Evolutionary conservation across 768 basidiomycete genomes (phyloP).

Genomic region (Suillus paluster): DNA sequence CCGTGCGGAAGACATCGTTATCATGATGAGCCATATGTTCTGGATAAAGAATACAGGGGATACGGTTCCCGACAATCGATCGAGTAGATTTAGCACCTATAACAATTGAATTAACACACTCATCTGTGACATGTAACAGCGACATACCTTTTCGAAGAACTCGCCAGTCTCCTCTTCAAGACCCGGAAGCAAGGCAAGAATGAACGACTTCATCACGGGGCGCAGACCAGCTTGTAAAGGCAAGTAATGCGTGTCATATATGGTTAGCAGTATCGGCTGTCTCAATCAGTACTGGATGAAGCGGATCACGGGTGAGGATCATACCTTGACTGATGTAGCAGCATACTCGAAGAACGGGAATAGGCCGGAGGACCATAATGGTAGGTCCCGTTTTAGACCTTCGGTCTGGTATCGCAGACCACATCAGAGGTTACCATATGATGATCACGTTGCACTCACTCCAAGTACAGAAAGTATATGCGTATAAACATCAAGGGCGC

Average conservation of each 20-base stretch:
- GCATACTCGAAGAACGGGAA: slow-evolving; percentile 99
- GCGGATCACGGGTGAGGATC: slow-evolving; percentile 17
- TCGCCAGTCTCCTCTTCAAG: slow-evolving; percentile 98
- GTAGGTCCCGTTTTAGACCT: slow-evolving; percentile 83
- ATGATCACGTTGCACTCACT: slow-evolving; percentile 49
- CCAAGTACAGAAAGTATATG: slow-evolving; percentile 92
- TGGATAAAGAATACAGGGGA: slow-evolving; percentile 92
- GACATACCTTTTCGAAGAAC: slow-evolving; percentile 85
- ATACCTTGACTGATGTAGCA: slow-evolving; percentile 95
- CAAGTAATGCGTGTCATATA: slow-evolving; percentile 93
- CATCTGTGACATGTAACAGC: not conserved
- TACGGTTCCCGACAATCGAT: slow-evolving; percentile 82
- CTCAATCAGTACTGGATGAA: not conserved
- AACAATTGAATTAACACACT: slow-evolving; percentile 16
- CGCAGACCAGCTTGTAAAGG: slow-evolving; percentile 82
- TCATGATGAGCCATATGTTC: slow-evolving; percentile 92
- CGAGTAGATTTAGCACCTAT: slow-evolving; percentile 80
- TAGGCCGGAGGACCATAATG: slow-evolving; percentile 93
- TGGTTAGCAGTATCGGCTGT: slow-evolving; percentile 83
- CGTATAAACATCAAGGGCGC: slow-evolving; percentile 92
- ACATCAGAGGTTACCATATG: slow-evolving; percentile 13
- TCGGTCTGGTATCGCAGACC: slow-evolving; percentile 59
- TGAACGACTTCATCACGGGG: slow-evolving; percentile 93
- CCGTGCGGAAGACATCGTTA: slow-evolving; percentile 85
- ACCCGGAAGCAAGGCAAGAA: slow-evolving; percentile 91